Conservation (phyloP, 805 yeast genomes). For the Candida chauliodis region DNA sequence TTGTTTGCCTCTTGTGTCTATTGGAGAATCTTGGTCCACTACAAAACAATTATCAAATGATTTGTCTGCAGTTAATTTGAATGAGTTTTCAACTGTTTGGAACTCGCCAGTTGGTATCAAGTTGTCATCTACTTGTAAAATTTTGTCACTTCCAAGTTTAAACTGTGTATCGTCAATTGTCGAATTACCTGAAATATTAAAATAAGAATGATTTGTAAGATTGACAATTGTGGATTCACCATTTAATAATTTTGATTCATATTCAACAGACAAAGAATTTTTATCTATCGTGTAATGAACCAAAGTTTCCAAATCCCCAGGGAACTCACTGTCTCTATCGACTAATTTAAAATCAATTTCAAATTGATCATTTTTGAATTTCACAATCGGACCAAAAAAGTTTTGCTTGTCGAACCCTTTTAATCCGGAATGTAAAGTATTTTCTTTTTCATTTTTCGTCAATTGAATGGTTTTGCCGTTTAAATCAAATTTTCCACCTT, state of each 20-base stretch:
- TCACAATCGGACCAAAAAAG: conserved; percentile 54
- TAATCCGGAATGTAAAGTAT: conserved; percentile 53
- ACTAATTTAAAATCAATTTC: conserved; percentile 35
- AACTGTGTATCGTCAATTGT: conserved; percentile 29
- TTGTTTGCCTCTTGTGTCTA: conserved; percentile 46
- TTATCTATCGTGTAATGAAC: conserved; percentile 45
- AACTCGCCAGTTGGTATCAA: conserved; percentile 46
- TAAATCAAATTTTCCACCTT: conserved; percentile 39
- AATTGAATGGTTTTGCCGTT: conserved; percentile 40
- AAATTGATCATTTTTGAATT: conserved; percentile 25
- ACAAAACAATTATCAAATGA: conserved; percentile 49
- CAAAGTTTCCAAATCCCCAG: conserved; percentile 48
- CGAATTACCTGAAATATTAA: conserved; percentile 39
- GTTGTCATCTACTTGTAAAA: conserved; percentile 39
- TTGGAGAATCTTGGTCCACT: conserved; percentile 27
- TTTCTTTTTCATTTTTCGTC: conserved; percentile 37
- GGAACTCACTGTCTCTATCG: conserved; percentile 51
- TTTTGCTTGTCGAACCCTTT: conserved; percentile 48
- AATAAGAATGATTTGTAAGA: conserved; percentile 63
- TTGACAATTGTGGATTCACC: conserved; percentile 48
- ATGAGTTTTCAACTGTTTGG: conserved; percentile 20
- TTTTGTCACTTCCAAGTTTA: conserved; percentile 34
- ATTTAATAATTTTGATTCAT: conserved; percentile 33
- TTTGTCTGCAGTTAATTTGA: conserved; percentile 19
- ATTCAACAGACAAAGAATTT: conserved; percentile 46